Percentiles rank a stretch among this genome's conserved stretches.
These are phyloP conservation scores for Pyrenochaeta sp. DNA, from an alignment of 2,329 filamentous ascomycete genomes.

Conservation along the genomic window DNA sequence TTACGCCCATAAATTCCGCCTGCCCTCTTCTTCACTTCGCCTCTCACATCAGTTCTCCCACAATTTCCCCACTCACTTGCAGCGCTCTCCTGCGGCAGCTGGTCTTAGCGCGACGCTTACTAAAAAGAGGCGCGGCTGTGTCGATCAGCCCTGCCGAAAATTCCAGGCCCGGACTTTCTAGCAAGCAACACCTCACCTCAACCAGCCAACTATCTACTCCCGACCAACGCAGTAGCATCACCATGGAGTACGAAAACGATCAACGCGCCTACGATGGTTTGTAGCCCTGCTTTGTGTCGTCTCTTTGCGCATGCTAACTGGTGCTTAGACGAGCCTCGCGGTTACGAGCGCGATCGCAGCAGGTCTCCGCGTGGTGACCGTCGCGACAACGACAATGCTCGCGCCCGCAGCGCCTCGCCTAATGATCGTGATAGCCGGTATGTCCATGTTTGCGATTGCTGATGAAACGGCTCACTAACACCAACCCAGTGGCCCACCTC, in stretches of 20 bases:
- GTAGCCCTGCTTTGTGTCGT: slow-evolving; percentile 32
- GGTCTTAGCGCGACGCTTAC: slow-evolving; percentile 39
- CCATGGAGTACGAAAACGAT: slow-evolving; percentile 73
- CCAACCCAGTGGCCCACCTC: slow-evolving; percentile 55
- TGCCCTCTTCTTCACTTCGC: background rate
- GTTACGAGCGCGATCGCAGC: slow-evolving; percentile 71
- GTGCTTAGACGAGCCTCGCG: slow-evolving; percentile 64
- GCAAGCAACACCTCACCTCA: slow-evolving; percentile 36
- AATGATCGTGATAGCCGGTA: slow-evolving; percentile 62
- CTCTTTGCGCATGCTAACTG: slow-evolving; percentile 25
- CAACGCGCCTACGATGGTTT: slow-evolving; percentile 72
- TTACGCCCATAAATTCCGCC: slow-evolving; percentile 9
- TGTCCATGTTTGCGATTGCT: slow-evolving; percentile 11
- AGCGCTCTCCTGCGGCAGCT: slow-evolving; percentile 21
- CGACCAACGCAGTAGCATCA: slow-evolving; percentile 50
- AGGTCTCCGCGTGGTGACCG: slow-evolving; percentile 68
- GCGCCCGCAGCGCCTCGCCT: slow-evolving; percentile 71
- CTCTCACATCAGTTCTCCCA: slow-evolving; percentile 2
- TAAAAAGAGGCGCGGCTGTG: slow-evolving; percentile 39
- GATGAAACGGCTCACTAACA: slow-evolving; percentile 27
- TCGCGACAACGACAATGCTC: slow-evolving; percentile 61
- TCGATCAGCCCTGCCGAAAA: slow-evolving; percentile 46
- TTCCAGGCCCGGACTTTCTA: slow-evolving; percentile 31
- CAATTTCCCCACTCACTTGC: slow-evolving; percentile 33
- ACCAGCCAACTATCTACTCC: slow-evolving; percentile 28